Evolutionary conservation across 495 filamentous ascomycete species (phyloP), one percentile per base, ranked within the genome.

Genomic region (Hypoxylon subgilvum): DNA sequence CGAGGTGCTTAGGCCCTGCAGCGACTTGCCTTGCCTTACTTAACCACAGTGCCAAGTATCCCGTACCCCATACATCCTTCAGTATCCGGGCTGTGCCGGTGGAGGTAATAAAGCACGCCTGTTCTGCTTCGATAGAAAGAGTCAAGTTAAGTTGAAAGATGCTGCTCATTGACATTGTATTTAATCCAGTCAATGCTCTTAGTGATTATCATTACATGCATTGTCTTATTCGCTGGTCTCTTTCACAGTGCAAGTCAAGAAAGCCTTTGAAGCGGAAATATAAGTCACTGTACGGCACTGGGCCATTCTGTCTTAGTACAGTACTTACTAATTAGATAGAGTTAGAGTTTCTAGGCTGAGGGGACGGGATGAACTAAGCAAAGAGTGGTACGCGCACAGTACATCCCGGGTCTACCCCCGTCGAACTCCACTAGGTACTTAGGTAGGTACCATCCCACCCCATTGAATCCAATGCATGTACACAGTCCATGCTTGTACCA

Each of bases 391-490:
- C 14, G 8, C 3, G 38, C 49, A 19, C 34, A 13, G 56, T 64
- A 57, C 61, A 39, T 63, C 25, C 46, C 61, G 53, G 63, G 65
- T 54, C 49, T 45, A 57, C 62, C 58, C 63, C 64, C 52, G 64
- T 64, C 59, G 62, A 53, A 60, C 53, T 65, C 61, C 67, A 61
- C 58, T 46, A 45, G n/a, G n/a, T n/a, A n/a, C n/a, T n/a, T n/a
- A n/a, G n/a, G 59, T 63, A 69, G 60, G 56, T 67, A 57, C 60
- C 63, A 67, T 69, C 67, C 66, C 56, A 61, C 62, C 56, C 62
- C 51, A 45, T 55, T 46, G 49, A 19, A 46, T 58, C 54, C 31
- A 35, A n/a, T n/a, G n/a, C n/a, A n/a, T n/a, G n/a, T n/a, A n/a
- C n/a, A n/a, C n/a, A n/a, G n/a, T n/a, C n/a, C n/a, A n/a, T n/a